Evolutionary conservation across 2,329 filamentous ascomycete genomes (phyloP), one percentile per base, ranked within the genome.

Genomic region (Lithohypha guttulata): DNA sequence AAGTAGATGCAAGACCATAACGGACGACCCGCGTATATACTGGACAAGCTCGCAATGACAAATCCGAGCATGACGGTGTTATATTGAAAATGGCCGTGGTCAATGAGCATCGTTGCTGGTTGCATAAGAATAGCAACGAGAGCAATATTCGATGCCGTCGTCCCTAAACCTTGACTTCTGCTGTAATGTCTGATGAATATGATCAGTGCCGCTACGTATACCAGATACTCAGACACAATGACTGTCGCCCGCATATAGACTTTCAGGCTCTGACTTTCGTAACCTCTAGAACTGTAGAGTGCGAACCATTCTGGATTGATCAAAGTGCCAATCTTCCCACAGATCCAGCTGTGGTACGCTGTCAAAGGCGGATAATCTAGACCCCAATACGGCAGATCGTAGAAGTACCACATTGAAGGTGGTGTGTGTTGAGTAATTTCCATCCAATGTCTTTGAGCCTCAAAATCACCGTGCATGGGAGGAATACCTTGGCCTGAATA

Each of bases 391-490:
- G 89, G 72, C 30, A 96, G 68, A 58, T 98, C 87, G 59, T 98
- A 85, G 56, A 93, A 94, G 61, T 98, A 98, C 91, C 93, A 98
- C 59, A 91, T 82, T 8, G 85, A 91, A 25, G 93, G 71, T 10
- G 91, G 91, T 2, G 98, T 69, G 43, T 94, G 77, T 6, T 77
- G 83, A 2, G 91, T 95, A 49, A 98, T 70, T 57, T 98, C 91
- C 87, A 98, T 94, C 91, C 91, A 98, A 61, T 98, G 91, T 52
- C 91, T 70, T 60, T 98, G 91, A 3, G 93, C 91, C 66, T 98
- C 91, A 63, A 94, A 98, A 61, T 98, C 91, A 49, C 91, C 91
- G 56, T 87, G 83, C 77, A 95, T 86, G 4, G 91, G 91, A 23
- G 87, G 87, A 44, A 75, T 76, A 43, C 80, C 68, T 54, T 80